Conservation (phyloP, 805 yeast species). For the Tetrapisispora taiwanensis region DNA sequence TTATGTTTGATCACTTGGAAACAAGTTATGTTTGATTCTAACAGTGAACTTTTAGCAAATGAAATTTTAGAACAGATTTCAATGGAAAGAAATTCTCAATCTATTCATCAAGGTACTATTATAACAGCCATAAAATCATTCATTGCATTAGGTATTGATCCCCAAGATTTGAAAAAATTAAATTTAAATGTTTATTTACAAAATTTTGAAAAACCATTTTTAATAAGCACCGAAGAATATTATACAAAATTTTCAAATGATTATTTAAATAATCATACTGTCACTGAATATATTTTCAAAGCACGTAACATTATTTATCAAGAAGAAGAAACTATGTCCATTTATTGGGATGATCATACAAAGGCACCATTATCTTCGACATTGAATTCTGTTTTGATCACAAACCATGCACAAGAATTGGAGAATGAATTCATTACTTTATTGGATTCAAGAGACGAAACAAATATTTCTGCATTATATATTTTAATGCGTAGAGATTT, state of each 20-base stretch:
- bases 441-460: constrained; percentile 48
- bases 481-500: constrained; percentile 68
- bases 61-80: constrained; percentile 72
- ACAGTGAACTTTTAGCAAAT: constrained; percentile 47
- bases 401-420: constrained; percentile 64
- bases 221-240: constrained; percentile 51
- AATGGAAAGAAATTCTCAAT: constrained; percentile 68
- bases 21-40: constrained; percentile 61
- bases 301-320: constrained; percentile 77
- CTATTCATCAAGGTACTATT: constrained; percentile 55
- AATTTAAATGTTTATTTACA: constrained; percentile 73
- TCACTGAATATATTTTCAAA: constrained; percentile 81
- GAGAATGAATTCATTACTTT: constrained; percentile 68
- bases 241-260: constrained; percentile 50
- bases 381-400: constrained; percentile 66
- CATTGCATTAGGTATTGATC: constrained; percentile 84
- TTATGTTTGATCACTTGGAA: constrained; percentile 84
- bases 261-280: constrained; percentile 63
- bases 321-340: constrained; percentile 68
- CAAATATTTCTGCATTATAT: constrained; percentile 72
- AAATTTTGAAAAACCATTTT: constrained; percentile 67
- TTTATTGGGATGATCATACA: constrained; percentile 79
- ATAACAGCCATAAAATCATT: constrained; percentile 74
- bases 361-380: constrained; percentile 66
- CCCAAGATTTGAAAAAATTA: constrained; percentile 76